A percentile compares a stretch with the other conserved stretches of the same genome.
phyloP scores from a whole-genome alignment of 2,329 filamentous ascomycete species.

The Exophiala mesophila region DNA sequence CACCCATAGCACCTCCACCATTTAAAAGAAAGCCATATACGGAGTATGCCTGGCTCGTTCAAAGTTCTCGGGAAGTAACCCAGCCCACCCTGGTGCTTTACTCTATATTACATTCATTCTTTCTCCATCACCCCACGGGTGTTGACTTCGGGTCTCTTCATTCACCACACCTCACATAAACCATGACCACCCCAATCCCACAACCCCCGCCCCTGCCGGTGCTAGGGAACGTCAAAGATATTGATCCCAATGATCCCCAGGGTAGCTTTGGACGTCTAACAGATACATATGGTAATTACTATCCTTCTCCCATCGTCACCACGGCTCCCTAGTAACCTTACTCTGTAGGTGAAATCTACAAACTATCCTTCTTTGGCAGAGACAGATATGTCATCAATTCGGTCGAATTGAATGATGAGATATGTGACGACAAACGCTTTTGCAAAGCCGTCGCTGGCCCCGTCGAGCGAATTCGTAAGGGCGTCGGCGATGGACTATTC shows the following conservation, averaged over 20 bases:
- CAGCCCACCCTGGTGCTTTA: too few species aligned
- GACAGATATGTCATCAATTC: slow-evolving; percentile 49
- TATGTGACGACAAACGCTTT: slow-evolving; percentile 64
- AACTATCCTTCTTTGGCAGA: slow-evolving; percentile 48
- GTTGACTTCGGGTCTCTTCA: too few species aligned
- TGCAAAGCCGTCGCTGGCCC: slow-evolving; percentile 51
- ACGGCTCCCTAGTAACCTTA: neutral
- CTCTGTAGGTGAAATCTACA: slow-evolving; percentile 54
- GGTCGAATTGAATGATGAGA: slow-evolving; percentile 56
- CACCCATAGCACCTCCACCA: too few species aligned
- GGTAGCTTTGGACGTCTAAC: slow-evolving; percentile 46
- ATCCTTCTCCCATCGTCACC: neutral
- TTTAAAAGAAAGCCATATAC: too few species aligned
- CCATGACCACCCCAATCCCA: slow-evolving; percentile 48
- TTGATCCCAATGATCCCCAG: slow-evolving; percentile 48
- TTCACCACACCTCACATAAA: too few species aligned
- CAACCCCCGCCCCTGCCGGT: slow-evolving; percentile 48
- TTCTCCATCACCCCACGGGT: too few species aligned
- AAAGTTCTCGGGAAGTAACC: too few species aligned
- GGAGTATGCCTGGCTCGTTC: too few species aligned
- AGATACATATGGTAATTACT: slow-evolving; percentile 42
- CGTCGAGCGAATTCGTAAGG: slow-evolving; percentile 55
- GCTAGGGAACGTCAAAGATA: slow-evolving; percentile 49
- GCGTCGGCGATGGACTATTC: slow-evolving; percentile 62
- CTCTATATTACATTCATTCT: too few species aligned